Conservation (phyloP, 345 rosid genomes). For the Dimocarpus longan region DNA sequence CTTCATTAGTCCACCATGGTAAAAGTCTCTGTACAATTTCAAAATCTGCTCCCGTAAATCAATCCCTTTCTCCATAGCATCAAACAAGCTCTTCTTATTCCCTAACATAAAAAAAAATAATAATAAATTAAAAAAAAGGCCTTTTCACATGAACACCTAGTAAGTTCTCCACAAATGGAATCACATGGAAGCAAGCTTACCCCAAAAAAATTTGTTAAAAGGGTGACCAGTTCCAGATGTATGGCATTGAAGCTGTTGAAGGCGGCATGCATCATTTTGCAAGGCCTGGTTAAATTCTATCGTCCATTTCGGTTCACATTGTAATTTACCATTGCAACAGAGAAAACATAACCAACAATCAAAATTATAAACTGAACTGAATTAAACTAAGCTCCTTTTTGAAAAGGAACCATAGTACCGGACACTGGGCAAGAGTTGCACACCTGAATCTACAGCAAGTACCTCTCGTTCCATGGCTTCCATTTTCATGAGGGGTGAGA, state of each 20-base stretch:
- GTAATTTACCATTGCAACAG: slow-evolving; percentile 21
- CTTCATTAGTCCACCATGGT: slow-evolving; percentile 93
- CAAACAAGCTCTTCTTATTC: slow-evolving; percentile 86
- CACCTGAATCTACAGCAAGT: slow-evolving; percentile 98
- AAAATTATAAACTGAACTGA: neutral
- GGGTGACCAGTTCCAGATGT: slow-evolving; percentile 74
- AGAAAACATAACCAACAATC: slow-evolving; percentile 18
- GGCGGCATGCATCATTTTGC: slow-evolving; percentile 92
- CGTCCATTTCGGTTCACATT: slow-evolving; percentile 28
- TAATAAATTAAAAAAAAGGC: slow-evolving; percentile 24
- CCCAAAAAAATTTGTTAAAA: slow-evolving; percentile 84
- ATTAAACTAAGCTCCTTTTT: neutral
- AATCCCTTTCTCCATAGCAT: slow-evolving; percentile 85
- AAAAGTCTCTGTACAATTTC: slow-evolving; percentile 65
- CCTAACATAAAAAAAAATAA: slow-evolving; percentile 50
- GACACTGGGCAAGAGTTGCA: slow-evolving; percentile 19
- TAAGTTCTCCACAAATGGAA: slow-evolving; percentile 21
- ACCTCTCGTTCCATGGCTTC: slow-evolving; percentile 98
- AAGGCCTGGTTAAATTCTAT: slow-evolving; percentile 92
- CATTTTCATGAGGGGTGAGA: slow-evolving; percentile 90
- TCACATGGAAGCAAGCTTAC: slow-evolving; percentile 51
- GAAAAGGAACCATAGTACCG: slow-evolving; percentile 8
- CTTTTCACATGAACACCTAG: slow-evolving; percentile 17
- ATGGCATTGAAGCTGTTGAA: slow-evolving; percentile 93
- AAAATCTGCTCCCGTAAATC: slow-evolving; percentile 73